Evolutionary conservation across 2,329 filamentous ascomycete genomes (phyloP).

Genomic region (Biscogniauxia marginata): DNA sequence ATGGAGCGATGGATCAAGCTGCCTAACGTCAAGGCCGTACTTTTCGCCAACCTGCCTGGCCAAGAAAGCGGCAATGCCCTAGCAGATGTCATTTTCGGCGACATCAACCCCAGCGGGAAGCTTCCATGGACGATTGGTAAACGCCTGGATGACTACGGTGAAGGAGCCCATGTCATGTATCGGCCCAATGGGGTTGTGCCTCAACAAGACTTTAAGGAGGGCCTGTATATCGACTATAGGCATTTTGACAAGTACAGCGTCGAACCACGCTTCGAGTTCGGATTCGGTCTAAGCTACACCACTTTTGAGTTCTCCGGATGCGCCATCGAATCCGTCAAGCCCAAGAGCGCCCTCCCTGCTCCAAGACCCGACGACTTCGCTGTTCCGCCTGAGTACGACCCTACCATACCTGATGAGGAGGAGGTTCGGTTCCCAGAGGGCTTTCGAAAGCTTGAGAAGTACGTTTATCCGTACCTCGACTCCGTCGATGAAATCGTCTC

Average conservation of each 20-base stretch:
- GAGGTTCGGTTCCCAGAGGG: constrained; percentile 59
- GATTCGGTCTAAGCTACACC: constrained; percentile 82
- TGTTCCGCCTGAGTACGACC: constrained; percentile 54
- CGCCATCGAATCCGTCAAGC: constrained; percentile 44
- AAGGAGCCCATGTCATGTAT: constrained; percentile 67
- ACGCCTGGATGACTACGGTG: constrained; percentile 72
- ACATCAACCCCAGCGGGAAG: constrained; percentile 75
- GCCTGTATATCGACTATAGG: constrained; percentile 85
- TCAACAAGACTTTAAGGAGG: constrained; percentile 81
- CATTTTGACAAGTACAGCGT: constrained; percentile 78
- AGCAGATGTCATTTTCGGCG: constrained; percentile 75
- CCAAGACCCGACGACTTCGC: constrained; percentile 40
- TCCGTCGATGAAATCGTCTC: constrained; percentile 44
- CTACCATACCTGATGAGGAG: constrained; percentile 52
- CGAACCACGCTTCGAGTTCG: constrained; percentile 79
- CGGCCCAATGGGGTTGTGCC: constrained; percentile 67
- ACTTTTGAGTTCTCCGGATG: constrained; percentile 62
- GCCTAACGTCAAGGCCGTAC: constrained; percentile 72
- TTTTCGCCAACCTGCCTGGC: constrained; percentile 83
- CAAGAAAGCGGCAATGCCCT: constrained; percentile 84
- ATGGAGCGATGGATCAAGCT: constrained; percentile 79
- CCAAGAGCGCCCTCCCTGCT: constrained; percentile 44
- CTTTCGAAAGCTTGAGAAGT: constrained; percentile 64
- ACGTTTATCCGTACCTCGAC: constrained; percentile 70
- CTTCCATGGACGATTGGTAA: constrained; percentile 86